A percentile compares a stretch with the other conserved stretches of the same genome.
These are phyloP conservation scores for Yarrowia yakushimensis DNA, from an alignment of 805 yeast species.

Conservation along the genomic window DNA sequence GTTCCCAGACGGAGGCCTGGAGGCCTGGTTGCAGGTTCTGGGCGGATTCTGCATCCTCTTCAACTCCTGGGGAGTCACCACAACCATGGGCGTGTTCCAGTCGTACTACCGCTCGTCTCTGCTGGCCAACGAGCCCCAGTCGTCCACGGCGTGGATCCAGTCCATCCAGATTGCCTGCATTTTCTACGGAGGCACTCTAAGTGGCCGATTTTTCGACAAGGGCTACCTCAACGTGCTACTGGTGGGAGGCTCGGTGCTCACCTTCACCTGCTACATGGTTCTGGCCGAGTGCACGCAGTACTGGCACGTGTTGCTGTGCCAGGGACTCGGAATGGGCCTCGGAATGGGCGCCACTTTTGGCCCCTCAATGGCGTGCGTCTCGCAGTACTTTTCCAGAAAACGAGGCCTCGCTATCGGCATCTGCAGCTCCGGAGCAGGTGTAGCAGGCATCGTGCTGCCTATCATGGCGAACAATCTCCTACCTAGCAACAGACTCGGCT, in stretches of 20 bases:
- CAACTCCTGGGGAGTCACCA: slow-evolving; percentile 57
- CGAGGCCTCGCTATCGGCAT: slow-evolving; percentile 34
- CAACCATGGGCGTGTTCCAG: slow-evolving; percentile 55
- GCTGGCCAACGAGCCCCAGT: slow-evolving; percentile 44
- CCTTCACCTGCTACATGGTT: slow-evolving; percentile 37
- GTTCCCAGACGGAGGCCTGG: slow-evolving; percentile 43
- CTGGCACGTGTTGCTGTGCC: slow-evolving; percentile 52
- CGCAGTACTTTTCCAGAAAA: slow-evolving; percentile 30
- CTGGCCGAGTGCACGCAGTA: slow-evolving; percentile 41
- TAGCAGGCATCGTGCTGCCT: slow-evolving; percentile 32
- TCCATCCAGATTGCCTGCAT: slow-evolving; percentile 32
- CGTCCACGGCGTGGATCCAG: slow-evolving; percentile 47
- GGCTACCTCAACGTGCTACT: slow-evolving; percentile 33
- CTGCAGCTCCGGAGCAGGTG: slow-evolving; percentile 32
- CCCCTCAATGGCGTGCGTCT: slow-evolving; percentile 31
- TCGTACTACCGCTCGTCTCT: slow-evolving; percentile 43
- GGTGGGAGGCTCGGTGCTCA: slow-evolving; percentile 31
- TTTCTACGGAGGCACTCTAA: slow-evolving; percentile 32
- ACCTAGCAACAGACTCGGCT: slow-evolving; percentile 38
- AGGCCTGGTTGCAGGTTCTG: slow-evolving; percentile 51
- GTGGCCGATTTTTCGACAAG: slow-evolving; percentile 36
- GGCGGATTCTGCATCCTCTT: slow-evolving; percentile 46
- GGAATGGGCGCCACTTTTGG: slow-evolving; percentile 35
- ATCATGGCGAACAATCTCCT: slow-evolving; percentile 46
- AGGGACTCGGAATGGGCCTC: slow-evolving; percentile 49